phyloP scores from a whole-genome alignment of 73 alveolate species.

The Paramecium primaurelia region DNA sequence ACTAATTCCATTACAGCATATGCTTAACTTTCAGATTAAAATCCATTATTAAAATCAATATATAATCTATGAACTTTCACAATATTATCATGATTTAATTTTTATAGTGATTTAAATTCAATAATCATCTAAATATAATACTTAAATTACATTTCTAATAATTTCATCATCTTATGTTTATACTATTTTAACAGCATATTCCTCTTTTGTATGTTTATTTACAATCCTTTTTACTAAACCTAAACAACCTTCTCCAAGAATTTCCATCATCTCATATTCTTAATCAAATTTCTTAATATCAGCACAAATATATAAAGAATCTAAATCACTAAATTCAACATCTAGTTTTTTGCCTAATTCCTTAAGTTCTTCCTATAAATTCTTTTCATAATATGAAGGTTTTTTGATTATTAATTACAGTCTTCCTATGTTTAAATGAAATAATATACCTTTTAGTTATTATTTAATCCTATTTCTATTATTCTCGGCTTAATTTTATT shows the following conservation, averaged over 20 bases:
- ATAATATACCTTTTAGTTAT: not conserved
- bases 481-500: not conserved
- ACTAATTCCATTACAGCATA: conserved; percentile 51
- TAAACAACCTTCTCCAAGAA: conserved; percentile 60
- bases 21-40: conserved; percentile 42
- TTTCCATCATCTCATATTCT: conserved; percentile 51
- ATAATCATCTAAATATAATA: conserved; percentile 6
- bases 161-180: conserved; percentile 44
- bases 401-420: not conserved
- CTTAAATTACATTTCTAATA: not conserved
- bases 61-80: conserved; percentile 50
- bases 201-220: not conserved
- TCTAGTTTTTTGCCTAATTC: not conserved
- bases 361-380: not conserved
- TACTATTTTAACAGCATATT: conserved; percentile 43
- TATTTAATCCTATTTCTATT: conserved; percentile 1
- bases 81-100: conserved; percentile 56
- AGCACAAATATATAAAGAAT: not conserved
- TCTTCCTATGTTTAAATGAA: not conserved
- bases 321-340: not conserved
- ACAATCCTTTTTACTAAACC: conserved; percentile 52
- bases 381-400: not conserved
- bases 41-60: conserved; percentile 31
- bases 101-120: conserved; percentile 40
- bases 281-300: not conserved